Conservation (phyloP, 2,329 filamentous ascomycete species). For the Ambrosiella beaveri region DNA sequence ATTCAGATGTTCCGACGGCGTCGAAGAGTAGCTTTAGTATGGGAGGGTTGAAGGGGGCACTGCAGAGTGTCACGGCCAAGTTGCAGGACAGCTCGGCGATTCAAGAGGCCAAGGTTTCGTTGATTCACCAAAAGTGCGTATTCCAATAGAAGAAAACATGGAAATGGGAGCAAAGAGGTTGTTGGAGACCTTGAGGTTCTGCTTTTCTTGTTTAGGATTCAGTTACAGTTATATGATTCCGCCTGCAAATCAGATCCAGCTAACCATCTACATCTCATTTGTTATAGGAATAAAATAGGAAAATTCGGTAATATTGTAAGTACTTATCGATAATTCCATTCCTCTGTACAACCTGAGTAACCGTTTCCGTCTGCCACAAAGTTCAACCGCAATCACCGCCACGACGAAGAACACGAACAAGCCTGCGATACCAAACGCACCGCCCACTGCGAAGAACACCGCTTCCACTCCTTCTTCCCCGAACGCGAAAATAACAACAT, state of each 20-base stretch:
- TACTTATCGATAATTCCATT: not conserved
- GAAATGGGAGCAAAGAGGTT: not conserved
- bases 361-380: slow-evolving; percentile 16
- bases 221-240: not conserved
- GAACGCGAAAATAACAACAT: slow-evolving; percentile 68
- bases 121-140: slow-evolving; percentile 41
- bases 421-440: slow-evolving; percentile 65
- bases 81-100: slow-evolving; percentile 7
- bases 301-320: slow-evolving; percentile 45
- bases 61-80: slow-evolving; percentile 8
- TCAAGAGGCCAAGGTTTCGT: slow-evolving; percentile 27
- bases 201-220: not conserved
- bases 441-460: slow-evolving; percentile 52
- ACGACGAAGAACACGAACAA: slow-evolving; percentile 85
- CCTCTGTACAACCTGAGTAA: not conserved
- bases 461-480: slow-evolving; percentile 83
- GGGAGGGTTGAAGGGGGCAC: slow-evolving; percentile 8
- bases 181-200: not conserved
- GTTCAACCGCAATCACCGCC: slow-evolving; percentile 78
- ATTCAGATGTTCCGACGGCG: not conserved
- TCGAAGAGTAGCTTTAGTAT: slow-evolving; percentile 11
- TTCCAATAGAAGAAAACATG: not conserved
- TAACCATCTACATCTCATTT: not conserved
- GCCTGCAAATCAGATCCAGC: not conserved
- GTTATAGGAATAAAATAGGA: slow-evolving; percentile 35